phyloP scores from a whole-genome alignment of 2,329 filamentous ascomycete species.

The Whalleya microplaca region DNA sequence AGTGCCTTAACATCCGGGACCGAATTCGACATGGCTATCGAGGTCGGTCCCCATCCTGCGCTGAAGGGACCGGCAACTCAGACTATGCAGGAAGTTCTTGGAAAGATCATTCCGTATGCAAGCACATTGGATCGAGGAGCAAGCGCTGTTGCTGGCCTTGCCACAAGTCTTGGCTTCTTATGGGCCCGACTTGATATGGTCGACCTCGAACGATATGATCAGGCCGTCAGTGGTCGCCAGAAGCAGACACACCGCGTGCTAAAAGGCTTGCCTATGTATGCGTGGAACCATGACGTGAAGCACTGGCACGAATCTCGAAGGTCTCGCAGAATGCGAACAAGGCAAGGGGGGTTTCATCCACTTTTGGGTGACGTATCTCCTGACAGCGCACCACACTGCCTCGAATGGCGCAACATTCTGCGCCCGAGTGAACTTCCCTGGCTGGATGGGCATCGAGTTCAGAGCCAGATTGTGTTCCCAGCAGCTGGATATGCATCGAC shows the following conservation, averaged over 20 bases:
- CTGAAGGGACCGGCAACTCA: slow-evolving; percentile 40
- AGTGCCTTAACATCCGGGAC: background rate
- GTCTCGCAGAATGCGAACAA: background rate
- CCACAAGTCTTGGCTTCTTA: background rate
- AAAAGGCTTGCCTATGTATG: slow-evolving; percentile 18
- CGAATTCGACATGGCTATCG: slow-evolving; percentile 33
- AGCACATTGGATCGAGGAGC: background rate
- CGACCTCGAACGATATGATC: background rate
- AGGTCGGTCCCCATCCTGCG: slow-evolving; percentile 42
- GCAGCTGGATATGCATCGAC: slow-evolving; percentile 14
- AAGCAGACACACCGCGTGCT: background rate
- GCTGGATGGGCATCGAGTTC: slow-evolving; percentile 15
- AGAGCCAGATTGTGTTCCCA: slow-evolving; percentile 17
- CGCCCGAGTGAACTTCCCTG: slow-evolving; percentile 12
- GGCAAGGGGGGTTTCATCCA: background rate
- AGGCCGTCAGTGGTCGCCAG: too few species aligned
- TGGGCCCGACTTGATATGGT: too few species aligned
- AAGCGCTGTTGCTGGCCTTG: background rate
- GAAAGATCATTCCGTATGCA: background rate
- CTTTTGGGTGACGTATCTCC: slow-evolving; percentile 14
- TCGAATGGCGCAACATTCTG: slow-evolving; percentile 20
- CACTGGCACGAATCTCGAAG: slow-evolving; percentile 22
- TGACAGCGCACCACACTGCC: slow-evolving; percentile 5
- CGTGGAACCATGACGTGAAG: slow-evolving; percentile 18
- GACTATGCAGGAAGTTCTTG: slow-evolving; percentile 28